Evolutionary conservation across 192 early-diverging fungal genomes (phyloP).

Genomic region (Umbelopsis vinacea): DNA sequence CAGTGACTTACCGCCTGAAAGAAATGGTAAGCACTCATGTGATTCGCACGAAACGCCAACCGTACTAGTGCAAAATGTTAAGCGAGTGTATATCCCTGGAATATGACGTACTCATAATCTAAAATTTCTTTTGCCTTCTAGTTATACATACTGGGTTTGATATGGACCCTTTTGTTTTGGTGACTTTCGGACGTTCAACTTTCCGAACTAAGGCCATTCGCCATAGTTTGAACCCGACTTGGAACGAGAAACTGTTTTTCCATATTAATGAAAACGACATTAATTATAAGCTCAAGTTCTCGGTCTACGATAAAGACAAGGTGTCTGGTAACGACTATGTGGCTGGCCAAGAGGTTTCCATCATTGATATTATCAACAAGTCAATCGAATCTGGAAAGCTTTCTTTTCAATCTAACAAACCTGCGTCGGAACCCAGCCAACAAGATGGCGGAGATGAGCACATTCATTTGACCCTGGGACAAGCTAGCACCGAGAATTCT

Average conservation of each 20-base stretch:
- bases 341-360: conserved; percentile 44
- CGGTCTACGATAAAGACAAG: conserved; percentile 73
- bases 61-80: not conserved
- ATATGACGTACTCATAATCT: conserved; percentile 17
- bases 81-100: not conserved
- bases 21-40: conserved; percentile 26
- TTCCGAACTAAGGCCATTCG: conserved; percentile 64
- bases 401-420: not conserved
- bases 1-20: conserved; percentile 24
- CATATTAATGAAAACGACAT: conserved; percentile 43
- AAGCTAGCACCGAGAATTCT: not conserved
- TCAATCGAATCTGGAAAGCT: conserved; percentile 20
- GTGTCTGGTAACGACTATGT: conserved; percentile 65
- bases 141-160: conserved; percentile 57
- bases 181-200: conserved; percentile 65
- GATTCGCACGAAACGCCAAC: not conserved
- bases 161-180: conserved; percentile 77
- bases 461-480: not conserved
- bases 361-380: conserved; percentile 51
- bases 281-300: conserved; percentile 48
- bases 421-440: not conserved
- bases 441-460: not conserved
- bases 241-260: conserved; percentile 70
- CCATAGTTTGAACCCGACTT: conserved; percentile 65
- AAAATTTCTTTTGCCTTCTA: not conserved